A percentile compares a stretch with the other conserved stretches of the same genome.
Conservation (phyloP, 257 asterid genomes). For the Lantana camara region DNA sequence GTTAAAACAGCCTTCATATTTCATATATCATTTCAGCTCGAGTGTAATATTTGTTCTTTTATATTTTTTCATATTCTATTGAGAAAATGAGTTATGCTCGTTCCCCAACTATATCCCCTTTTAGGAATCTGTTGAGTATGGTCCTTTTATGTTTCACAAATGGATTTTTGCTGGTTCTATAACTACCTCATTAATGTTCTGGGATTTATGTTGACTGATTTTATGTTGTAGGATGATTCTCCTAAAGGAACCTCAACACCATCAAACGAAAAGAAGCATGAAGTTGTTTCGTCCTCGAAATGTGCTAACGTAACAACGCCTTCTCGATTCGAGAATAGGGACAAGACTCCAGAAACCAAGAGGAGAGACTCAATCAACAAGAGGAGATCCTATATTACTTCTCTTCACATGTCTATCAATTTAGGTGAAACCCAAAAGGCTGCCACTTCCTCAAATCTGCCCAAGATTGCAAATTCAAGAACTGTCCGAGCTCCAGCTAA, state of each 20-base stretch:
- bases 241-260: conserved; percentile 25
- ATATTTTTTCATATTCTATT: no score
- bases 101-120: no score
- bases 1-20: no score
- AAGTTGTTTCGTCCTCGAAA: conserved; percentile 36
- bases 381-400: conserved; percentile 44
- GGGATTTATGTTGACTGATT: conserved; percentile 16
- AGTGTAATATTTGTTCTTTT: no score
- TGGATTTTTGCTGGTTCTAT: no score
- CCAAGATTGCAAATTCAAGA: conserved; percentile 45
- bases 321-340: conserved; percentile 37
- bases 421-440: conserved; percentile 37
- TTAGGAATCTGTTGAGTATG: no score
- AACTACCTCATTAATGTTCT: no score
- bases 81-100: no score
- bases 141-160: no score
- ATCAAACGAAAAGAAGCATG: conserved; percentile 32
- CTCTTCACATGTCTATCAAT: conserved; percentile 65
- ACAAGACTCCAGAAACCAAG: conserved; percentile 38
- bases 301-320: conserved; percentile 33
- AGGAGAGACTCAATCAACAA: conserved; percentile 36
- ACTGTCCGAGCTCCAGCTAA: conserved; percentile 41
- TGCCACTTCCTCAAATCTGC: conserved; percentile 42
- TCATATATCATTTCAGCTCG: conserved; percentile 14
- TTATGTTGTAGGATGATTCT: conserved; percentile 42